Evolutionary conservation across 202 grass and related monocot species (phyloP).

Genomic region (Bolboschoenoplectus hybrid): DNA sequence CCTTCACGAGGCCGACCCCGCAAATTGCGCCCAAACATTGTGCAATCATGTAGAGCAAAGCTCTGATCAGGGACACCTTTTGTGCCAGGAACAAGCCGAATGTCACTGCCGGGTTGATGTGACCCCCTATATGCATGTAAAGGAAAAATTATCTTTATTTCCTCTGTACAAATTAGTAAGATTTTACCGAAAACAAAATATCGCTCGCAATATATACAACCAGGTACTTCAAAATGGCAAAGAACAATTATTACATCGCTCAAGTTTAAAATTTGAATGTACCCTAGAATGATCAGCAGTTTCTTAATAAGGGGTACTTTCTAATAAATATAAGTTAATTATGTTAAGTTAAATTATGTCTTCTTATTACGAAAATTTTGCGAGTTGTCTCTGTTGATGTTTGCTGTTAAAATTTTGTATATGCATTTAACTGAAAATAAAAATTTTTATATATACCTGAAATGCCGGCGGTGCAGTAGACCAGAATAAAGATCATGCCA

Average conservation of each 20-base stretch:
- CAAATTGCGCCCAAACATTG: slow-evolving; percentile 91
- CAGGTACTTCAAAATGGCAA: too few species aligned
- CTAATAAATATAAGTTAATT: too few species aligned
- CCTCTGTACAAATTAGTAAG: not conserved
- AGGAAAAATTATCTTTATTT: not conserved
- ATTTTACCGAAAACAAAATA: not conserved
- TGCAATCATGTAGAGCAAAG: slow-evolving; percentile 75
- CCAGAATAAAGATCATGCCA: slow-evolving; percentile 96
- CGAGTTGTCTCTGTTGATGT: not conserved
- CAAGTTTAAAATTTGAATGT: not conserved
- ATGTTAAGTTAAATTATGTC: too few species aligned
- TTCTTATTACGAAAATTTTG: not conserved
- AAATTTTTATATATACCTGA: slow-evolving; percentile 45
- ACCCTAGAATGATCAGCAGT: not conserved
- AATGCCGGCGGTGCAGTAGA: slow-evolving; percentile 93
- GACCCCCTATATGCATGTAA: slow-evolving; percentile 39
- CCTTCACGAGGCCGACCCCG: slow-evolving; percentile 91
- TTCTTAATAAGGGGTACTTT: too few species aligned
- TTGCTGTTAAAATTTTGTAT: slow-evolving; percentile 11
- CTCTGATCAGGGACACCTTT: slow-evolving; percentile 81
- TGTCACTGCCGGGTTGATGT: slow-evolving; percentile 95
- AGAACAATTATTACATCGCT: too few species aligned
- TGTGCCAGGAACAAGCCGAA: slow-evolving; percentile 78
- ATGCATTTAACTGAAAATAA: not conserved
- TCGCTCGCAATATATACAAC: too few species aligned